Conservation (phyloP, 495 filamentous ascomycete genomes). For the Neurospora sp. region DNA sequence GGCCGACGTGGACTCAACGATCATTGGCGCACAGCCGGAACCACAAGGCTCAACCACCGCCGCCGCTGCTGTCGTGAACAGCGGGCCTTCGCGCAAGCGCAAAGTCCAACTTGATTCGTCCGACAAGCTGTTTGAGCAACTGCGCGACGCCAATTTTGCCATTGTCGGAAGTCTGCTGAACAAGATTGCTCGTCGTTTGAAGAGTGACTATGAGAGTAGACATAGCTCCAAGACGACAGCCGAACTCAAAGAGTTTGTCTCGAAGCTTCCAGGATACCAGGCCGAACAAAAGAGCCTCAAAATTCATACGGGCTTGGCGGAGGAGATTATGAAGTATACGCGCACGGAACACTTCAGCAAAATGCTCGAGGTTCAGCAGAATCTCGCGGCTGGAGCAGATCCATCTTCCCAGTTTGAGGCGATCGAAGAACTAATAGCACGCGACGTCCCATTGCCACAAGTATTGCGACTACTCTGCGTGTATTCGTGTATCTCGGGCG, state of each 20-base stretch:
- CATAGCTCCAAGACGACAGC: conserved; percentile 78
- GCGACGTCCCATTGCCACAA: conserved; percentile 64
- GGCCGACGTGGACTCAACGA: conserved; percentile 84
- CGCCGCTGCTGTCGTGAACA: conserved; percentile 21
- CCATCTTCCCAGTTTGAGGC: conserved; percentile 77
- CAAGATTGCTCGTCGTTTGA: conserved; percentile 79
- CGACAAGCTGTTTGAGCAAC: conserved; percentile 78
- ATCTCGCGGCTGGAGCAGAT: conserved; percentile 84
- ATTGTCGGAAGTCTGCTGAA: conserved; percentile 84
- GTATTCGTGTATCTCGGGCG: conserved; percentile 81
- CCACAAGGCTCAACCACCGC: conserved; percentile 38
- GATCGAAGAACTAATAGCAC: conserved; percentile 87
- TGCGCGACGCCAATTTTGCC: conserved; percentile 91
- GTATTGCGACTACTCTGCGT: conserved; percentile 81
- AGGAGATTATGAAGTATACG: conserved; percentile 91
- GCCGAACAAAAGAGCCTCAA: conserved; percentile 87
- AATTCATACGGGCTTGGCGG: conserved; percentile 80
- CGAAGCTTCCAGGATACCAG: conserved; percentile 83
- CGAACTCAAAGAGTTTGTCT: conserved; percentile 87
- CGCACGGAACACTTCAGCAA: conserved; percentile 79
- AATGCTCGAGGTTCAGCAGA: conserved; percentile 88
- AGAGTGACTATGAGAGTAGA: conserved; percentile 78
- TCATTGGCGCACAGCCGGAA: conserved; percentile 60
- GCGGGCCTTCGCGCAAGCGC: conserved; percentile 51
- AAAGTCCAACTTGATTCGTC: conserved; percentile 85